phyloP scores from a whole-genome alignment of 2,329 filamentous ascomycete species.

The Pyricularia sp. region DNA sequence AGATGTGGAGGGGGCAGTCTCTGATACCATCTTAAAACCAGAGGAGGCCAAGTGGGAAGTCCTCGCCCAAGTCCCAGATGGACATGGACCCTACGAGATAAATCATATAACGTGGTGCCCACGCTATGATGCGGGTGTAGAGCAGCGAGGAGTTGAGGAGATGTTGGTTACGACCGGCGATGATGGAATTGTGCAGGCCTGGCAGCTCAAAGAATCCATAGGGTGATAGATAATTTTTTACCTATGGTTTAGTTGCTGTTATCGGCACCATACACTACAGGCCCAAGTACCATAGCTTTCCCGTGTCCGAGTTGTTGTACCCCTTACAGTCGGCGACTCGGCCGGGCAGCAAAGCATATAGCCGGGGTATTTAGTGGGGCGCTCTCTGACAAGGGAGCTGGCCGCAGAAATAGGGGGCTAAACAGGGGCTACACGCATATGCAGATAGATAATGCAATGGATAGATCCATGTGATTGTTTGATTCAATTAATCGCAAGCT shows the following conservation, averaged over 20 bases:
- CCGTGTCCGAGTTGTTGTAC: no score
- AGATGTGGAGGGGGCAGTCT: conserved; percentile 11
- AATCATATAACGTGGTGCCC: conserved; percentile 88
- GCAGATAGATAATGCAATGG: no score
- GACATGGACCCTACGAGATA: conserved; percentile 87
- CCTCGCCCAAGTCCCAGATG: conserved; percentile 58
- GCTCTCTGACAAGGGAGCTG: no score
- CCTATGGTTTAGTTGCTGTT: neutral
- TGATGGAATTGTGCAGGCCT: conserved; percentile 79
- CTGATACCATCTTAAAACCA: conserved; percentile 5
- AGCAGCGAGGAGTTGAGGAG: conserved; percentile 57
- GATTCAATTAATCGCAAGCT: no score
- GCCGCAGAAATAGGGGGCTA: no score
- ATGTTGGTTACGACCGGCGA: conserved; percentile 87
- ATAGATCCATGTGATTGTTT: no score
- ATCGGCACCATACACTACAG: neutral
- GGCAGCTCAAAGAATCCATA: conserved; percentile 41
- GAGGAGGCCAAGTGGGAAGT: conserved; percentile 56
- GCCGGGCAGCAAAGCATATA: no score
- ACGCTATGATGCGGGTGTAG: conserved; percentile 57
- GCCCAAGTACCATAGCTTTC: no score
- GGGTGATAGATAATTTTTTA: neutral
- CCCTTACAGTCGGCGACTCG: no score
- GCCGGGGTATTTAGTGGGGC: no score
- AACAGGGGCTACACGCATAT: no score